These are phyloP conservation scores for Kwoniella botswanensis DNA, from an alignment of 768 basidiomycete species.

Conservation along the genomic window DNA sequence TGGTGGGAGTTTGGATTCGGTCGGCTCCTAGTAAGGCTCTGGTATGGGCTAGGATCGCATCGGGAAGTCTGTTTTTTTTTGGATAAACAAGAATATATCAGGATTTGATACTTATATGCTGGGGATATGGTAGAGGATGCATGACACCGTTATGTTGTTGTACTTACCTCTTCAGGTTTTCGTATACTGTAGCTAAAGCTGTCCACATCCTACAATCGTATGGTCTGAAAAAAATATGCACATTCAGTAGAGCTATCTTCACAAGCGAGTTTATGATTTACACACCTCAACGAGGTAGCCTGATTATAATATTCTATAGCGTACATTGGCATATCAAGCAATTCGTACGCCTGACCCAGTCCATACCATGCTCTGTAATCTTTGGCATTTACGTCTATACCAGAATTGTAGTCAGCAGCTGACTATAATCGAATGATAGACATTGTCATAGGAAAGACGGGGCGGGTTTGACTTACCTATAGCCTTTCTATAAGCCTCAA, in stretches of 20 bases:
- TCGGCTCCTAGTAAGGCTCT: constrained; percentile 69
- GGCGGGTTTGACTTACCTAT: constrained; percentile 69
- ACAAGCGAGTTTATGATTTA: neutral
- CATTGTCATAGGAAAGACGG: too few relatives aligned
- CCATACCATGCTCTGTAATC: constrained; percentile 99
- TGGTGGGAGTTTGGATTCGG: constrained; percentile 47
- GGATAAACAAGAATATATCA: neutral
- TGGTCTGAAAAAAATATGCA: constrained; percentile 64
- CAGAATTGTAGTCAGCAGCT: neutral
- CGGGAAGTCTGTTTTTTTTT: constrained; percentile 66
- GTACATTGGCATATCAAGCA: constrained; percentile 95
- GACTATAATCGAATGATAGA: neutral
- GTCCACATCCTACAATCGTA: constrained; percentile 97
- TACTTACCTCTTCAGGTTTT: constrained; percentile 80
- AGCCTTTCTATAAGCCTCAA: constrained; percentile 94
- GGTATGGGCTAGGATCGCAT: constrained; percentile 89
- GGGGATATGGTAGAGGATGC: neutral
- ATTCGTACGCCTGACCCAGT: constrained; percentile 95
- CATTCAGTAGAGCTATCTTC: constrained; percentile 1
- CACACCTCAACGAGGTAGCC: constrained; percentile 84
- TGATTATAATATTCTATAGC: constrained; percentile 95
- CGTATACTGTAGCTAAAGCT: constrained; percentile 90
- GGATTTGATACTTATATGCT: neutral
- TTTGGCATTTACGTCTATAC: constrained; percentile 89
- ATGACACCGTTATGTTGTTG: too few relatives aligned